Evolutionary conservation across 2,329 filamentous ascomycete genomes (phyloP).

Genomic region (Colletotrichum orbiculare): DNA sequence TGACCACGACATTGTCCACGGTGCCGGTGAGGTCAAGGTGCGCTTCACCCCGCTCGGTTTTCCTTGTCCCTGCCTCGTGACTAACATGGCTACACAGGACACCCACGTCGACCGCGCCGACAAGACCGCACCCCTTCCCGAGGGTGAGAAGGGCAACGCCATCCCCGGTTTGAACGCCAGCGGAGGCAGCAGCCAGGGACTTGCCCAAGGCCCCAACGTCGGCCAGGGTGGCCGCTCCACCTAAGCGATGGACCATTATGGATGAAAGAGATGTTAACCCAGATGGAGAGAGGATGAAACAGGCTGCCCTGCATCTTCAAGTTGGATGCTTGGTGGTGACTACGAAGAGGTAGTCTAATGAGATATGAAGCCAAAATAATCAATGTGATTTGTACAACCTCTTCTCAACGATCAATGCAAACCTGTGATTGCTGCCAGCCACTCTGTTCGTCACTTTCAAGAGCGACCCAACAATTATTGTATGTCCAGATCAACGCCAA

Average conservation of each 20-base stretch:
- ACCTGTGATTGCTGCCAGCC: fast-evolving
- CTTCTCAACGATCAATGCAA: too few relatives aligned
- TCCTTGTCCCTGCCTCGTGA: neutral
- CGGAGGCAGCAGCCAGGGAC: constrained; percentile 56
- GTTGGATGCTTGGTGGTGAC: constrained; percentile 8
- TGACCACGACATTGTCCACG: constrained; percentile 57
- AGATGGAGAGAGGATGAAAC: constrained; percentile 5
- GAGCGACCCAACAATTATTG: fast-evolving
- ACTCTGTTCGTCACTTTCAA: neutral
- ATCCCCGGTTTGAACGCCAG: constrained; percentile 54
- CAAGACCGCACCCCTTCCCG: constrained; percentile 61
- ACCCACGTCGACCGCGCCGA: constrained; percentile 56
- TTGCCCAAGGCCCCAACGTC: constrained; percentile 51
- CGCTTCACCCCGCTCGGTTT: constrained; percentile 20
- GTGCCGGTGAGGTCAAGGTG: constrained; percentile 53
- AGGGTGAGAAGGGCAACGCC: constrained; percentile 56
- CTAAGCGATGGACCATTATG: neutral
- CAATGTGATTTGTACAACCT: neutral
- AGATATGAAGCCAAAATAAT: constrained; percentile 1
- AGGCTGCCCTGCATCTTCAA: too few relatives aligned
- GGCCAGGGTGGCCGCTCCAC: constrained; percentile 52
- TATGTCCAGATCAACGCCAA: neutral
- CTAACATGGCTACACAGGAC: neutral
- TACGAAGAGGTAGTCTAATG: constrained; percentile 29
- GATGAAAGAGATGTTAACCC: neutral